Evolutionary conservation across 1,284 basidiomycete species (phyloP).

Genomic region (Acaromyces ingoldii): DNA sequence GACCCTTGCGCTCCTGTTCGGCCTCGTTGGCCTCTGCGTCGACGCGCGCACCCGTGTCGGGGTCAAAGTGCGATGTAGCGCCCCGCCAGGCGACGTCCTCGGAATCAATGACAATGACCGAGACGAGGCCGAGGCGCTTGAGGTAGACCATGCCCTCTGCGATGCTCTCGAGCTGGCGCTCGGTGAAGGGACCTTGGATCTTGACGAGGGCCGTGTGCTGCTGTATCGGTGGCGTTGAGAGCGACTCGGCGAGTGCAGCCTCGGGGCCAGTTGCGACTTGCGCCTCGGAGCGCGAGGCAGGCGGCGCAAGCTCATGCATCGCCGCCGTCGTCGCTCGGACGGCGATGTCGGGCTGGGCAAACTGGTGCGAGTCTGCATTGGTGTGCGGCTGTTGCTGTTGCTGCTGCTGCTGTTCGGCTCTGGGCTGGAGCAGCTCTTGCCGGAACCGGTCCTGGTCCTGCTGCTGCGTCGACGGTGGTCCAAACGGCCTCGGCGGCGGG

Average conservation of each 20-base stretch:
- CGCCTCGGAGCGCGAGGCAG: slow-evolving; percentile 9
- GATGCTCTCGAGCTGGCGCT: slow-evolving; percentile 88
- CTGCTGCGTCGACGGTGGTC: background rate
- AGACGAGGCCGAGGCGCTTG: slow-evolving; percentile 88
- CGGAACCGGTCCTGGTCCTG: too few relatives aligned
- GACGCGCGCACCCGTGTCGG: slow-evolving; percentile 21
- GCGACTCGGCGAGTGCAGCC: slow-evolving; percentile 23
- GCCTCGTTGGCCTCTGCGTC: slow-evolving; percentile 11
- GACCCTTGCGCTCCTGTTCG: slow-evolving; percentile 25
- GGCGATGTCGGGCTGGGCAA: slow-evolving; percentile 6
- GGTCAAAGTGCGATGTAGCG: slow-evolving; percentile 16
- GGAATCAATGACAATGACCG: slow-evolving; percentile 88
- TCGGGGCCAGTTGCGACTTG: slow-evolving; percentile 8
- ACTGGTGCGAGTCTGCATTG: slow-evolving; percentile 2
- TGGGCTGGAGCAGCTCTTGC: background rate
- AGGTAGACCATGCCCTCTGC: slow-evolving; percentile 88
- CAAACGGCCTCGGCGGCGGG: background rate
- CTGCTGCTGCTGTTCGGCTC: slow-evolving; percentile 5
- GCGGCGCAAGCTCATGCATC: too few relatives aligned
- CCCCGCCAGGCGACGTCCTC: slow-evolving; percentile 63
- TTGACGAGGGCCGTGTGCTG: slow-evolving; percentile 89
- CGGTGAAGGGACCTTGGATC: slow-evolving; percentile 93
- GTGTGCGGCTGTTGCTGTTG: slow-evolving; percentile 7
- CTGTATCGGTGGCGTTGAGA: slow-evolving; percentile 54
- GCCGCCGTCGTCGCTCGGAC: background rate